Conservation (phyloP, 73 alveolate species). For the Blepharisma stoltei region DNA sequence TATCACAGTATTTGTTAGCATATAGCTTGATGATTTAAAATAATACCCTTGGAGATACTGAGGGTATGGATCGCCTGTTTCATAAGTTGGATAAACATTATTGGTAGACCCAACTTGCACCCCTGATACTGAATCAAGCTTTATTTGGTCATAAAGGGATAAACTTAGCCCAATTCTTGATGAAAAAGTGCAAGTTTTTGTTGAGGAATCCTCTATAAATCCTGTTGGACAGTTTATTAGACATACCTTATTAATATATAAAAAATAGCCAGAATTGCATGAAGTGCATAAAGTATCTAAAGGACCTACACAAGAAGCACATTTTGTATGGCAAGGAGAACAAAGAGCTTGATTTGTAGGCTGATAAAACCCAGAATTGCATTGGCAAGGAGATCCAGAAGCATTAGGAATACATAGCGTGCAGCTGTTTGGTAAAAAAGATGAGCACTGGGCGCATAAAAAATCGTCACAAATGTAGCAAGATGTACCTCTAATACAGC, state of each 20-base stretch:
- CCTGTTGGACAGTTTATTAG: neutral
- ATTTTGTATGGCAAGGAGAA: neutral
- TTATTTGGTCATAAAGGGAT: neutral
- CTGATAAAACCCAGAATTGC: neutral
- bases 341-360: neutral
- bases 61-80: neutral
- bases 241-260: neutral
- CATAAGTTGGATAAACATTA: neutral
- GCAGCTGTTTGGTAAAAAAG: neutral
- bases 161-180: neutral
- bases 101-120: neutral
- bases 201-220: neutral
- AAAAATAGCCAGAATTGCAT: neutral
- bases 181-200: neutral
- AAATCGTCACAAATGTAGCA: too few species aligned
- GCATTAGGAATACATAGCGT: neutral
- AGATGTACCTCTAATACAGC: too few species aligned
- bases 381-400: slow-evolving; percentile 1
- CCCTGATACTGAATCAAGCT: neutral
- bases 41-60: slow-evolving; percentile 3
- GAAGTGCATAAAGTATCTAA: too few species aligned
- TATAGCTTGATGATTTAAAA: neutral
- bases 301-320: neutral
- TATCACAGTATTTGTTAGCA: neutral
- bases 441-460: too few species aligned